These are phyloP conservation scores for Earliella scabrosa DNA, from an alignment of 1,284 basidiomycete genomes.

Conservation along the genomic window DNA sequence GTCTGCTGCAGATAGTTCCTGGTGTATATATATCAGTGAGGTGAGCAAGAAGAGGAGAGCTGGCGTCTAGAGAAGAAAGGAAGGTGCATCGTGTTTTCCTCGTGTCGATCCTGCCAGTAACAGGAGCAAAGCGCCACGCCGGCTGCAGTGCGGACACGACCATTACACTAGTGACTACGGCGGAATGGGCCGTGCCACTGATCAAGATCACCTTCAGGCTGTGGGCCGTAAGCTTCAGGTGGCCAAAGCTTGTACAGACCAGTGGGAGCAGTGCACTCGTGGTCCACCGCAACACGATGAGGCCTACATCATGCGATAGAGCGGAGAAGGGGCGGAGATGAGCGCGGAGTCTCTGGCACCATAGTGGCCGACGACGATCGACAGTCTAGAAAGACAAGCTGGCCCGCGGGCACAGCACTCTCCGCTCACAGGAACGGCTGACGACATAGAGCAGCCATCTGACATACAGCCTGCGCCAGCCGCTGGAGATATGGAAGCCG, in stretches of 20 bases:
- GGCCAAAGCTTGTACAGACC: neutral
- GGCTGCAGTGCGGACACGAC: neutral
- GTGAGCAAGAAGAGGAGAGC: neutral
- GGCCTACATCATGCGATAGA: neutral
- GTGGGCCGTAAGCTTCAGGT: neutral
- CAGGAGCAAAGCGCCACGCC: conserved; percentile 5
- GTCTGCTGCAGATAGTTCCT: neutral
- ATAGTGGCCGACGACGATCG: conserved; percentile 6
- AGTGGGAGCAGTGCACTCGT: neutral
- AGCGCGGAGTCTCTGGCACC: neutral
- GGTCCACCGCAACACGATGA: neutral
- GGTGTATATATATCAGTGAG: conserved; percentile 11
- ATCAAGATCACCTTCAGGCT: conserved; percentile 4
- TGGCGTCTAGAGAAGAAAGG: conserved; percentile 17
- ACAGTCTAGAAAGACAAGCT: conserved; percentile 7
- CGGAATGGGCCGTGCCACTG: neutral
- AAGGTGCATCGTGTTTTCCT: conserved; percentile 22
- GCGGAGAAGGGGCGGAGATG: conserved; percentile 8
- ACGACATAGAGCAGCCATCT: conserved; percentile 1
- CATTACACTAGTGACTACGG: conserved; percentile 12
- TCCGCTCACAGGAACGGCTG: conserved; percentile 2
- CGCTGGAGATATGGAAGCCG: conserved; percentile 1
- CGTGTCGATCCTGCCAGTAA: conserved; percentile 12
- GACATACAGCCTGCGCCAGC: neutral
- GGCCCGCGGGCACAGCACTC: conserved; percentile 1